Base-by-base conservation (phyloP, 164 flowering plant species). In the Vitis cinerea region DNA sequence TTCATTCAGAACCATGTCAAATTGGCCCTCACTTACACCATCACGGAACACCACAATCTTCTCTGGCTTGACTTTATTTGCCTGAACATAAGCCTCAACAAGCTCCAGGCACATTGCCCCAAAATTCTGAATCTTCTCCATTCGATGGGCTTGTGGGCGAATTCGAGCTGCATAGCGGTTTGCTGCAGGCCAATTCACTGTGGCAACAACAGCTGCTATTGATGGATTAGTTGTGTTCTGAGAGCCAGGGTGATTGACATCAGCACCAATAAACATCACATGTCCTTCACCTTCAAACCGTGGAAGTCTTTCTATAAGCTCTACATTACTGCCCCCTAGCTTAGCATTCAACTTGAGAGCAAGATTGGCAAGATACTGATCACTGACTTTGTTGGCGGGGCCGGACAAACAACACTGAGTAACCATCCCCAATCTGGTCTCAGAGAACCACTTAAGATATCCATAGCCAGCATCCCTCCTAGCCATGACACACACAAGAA, bases 121-220 rank as follows among this genome's bases (percentile, higher is more conserved):
- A 72, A 89, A 83, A 23, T 83, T 74, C 10, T 67, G 15, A 31
- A 93, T 93, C 68, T 71, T 63, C 69, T 91, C 97, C 6, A 12
- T 62, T 2, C 93, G 71, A 52, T 79, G 87, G 3, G 19, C 61
- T 57, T 93, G 98, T 9, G 85, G 76, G 2, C 83, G 65, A 59
- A 89, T 68, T 23, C 91, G 72, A 1, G 89, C 87, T 7, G 82
- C 92, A 75, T 93, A 93, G 8, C 78, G 83, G 51, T 86, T 93
- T 10, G 89, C 93, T 56, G 83, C 93, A 0, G 98, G 98, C 97
- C 97, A 93, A 48, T 93, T 93, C n/a, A 90, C 67, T 1, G 91
- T 78, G 19, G 83, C 97, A 52, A 85, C 94, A 37, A 93, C 91
- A n/a, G 95, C 95, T 23, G 91, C 90, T 53, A 89, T 86, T 3